Conservation (phyloP, 108 stramenopile genomes). For the Cylindrotheca closterium region DNA sequence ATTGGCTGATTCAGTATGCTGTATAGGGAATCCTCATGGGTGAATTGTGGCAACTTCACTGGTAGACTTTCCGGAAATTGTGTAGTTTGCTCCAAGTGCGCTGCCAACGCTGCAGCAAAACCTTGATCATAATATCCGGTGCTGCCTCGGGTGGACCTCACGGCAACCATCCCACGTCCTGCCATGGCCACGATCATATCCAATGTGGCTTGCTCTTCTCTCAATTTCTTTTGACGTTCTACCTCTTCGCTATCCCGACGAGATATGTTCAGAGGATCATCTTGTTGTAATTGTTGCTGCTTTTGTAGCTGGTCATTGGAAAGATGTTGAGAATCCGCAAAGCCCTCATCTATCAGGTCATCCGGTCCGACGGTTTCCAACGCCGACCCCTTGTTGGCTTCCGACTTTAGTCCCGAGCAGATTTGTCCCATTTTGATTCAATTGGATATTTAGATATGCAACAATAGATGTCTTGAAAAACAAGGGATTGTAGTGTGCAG, state of each 20-base stretch:
- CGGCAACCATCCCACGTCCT: conserved; percentile 49
- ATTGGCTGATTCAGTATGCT: conserved; percentile 24
- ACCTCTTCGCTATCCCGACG: conserved; percentile 17
- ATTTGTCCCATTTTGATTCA: conserved; percentile 30
- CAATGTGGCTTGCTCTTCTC: conserved; percentile 43
- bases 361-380: conserved; percentile 17
- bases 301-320: conserved; percentile 21
- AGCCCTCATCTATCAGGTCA: conserved; percentile 2
- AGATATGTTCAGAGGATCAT: neutral
- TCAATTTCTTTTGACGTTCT: conserved; percentile 22
- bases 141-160: conserved; percentile 45
- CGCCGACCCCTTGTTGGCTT: conserved; percentile 15
- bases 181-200: conserved; percentile 50
- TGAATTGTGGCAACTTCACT: conserved; percentile 16
- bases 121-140: conserved; percentile 58
- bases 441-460: too few species aligned
- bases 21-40: neutral
- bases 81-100: conserved; percentile 46
- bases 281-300: conserved; percentile 10
- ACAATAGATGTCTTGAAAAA: too few species aligned
- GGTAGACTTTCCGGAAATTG: conserved; percentile 32
- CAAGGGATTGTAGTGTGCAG: too few species aligned
- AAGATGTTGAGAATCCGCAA: neutral
- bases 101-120: conserved; percentile 50
- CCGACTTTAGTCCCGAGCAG: conserved; percentile 32